A percentile compares a stretch with the other conserved stretches of the same genome.
These are phyloP conservation scores for Thalassiosira ordinaria DNA, from an alignment of 352 stramenopile genomes.

Conservation along the genomic window DNA sequence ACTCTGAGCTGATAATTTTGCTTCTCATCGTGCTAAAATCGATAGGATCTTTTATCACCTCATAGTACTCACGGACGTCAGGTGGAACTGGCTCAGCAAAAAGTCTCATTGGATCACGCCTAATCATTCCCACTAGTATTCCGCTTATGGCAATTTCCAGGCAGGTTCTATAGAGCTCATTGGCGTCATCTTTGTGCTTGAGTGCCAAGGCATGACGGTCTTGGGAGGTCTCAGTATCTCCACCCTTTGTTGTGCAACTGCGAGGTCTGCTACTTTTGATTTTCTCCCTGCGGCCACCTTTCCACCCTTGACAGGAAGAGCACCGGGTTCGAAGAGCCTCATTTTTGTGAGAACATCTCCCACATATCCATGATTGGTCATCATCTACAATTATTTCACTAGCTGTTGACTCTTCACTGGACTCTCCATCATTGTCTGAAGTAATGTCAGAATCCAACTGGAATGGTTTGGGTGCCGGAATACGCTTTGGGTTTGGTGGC, in stretches of 20 bases:
- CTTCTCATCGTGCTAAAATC: constrained; percentile 76
- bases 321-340: constrained; percentile 16
- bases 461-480: constrained; percentile 28
- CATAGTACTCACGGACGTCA: constrained; percentile 69
- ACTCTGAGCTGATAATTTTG: constrained; percentile 71
- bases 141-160: constrained; percentile 70
- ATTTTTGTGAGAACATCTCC: constrained; percentile 36
- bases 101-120: constrained; percentile 75
- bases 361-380: constrained; percentile 21
- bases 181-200: constrained; percentile 67
- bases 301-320: constrained; percentile 25
- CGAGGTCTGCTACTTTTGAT: constrained; percentile 17
- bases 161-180: constrained; percentile 67
- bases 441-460: constrained; percentile 3
- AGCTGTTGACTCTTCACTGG: constrained; percentile 26
- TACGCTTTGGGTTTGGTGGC: constrained; percentile 38
- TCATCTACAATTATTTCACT: constrained; percentile 5
- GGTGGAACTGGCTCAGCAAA: constrained; percentile 75
- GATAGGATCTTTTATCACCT: constrained; percentile 78
- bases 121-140: constrained; percentile 71
- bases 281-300: constrained; percentile 12
- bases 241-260: constrained; percentile 31
- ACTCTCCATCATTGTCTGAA: constrained; percentile 34
- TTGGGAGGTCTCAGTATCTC: constrained; percentile 17
- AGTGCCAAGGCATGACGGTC: constrained; percentile 67